Evolutionary conservation across 164 flowering plant genomes (phyloP), one percentile per base, ranked within the genome.

Genomic region (Paratinospora sagittata): DNA sequence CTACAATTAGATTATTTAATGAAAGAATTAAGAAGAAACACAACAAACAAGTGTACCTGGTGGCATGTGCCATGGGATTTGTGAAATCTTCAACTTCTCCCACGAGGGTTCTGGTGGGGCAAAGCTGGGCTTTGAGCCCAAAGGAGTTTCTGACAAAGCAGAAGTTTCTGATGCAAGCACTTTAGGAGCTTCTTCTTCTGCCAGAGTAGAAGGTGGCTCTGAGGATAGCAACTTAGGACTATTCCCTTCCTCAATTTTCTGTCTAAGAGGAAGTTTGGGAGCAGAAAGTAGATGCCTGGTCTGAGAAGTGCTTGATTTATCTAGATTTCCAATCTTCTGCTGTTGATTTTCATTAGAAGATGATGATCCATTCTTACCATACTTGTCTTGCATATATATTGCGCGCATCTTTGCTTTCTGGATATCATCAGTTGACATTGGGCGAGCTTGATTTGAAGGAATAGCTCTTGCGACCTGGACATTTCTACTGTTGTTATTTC

Each of bases 391-490:
- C 98, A 89, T 84, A 80, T 84, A 88, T 11, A 74, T 81, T 23
- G 95, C 98, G 26, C 97, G 95, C 92, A 90, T 76, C 80, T 96
- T 96, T 63, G 99, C 99, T 75, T 96, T 96, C 69, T 93, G 94
- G 63, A 96, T 96, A 77, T 96, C 99, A 82, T 96, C 99, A 45
- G 95, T 88, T 36, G 99, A 91, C 84, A 96, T 85, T 33, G 99
- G 99, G 33, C 98, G 97, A 62, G 89, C 81, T 75, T 85, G 91
- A 75, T 75, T 85, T 27, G 79, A 73, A 78, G 86, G 49, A 1
- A 72, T 78, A 27, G 83, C 74, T 82, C 81, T 90, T 21, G 80
- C 30, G 27, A 75, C 81, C 81, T 83, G 97, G 11, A 67, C 69
- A 75, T 80, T 84, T 77, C 90, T 84, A 27, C 79, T 80, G 63